Evolutionary conservation across 2,329 filamentous ascomycete genomes (phyloP).

Genomic region (Leptographium radiaticola): DNA sequence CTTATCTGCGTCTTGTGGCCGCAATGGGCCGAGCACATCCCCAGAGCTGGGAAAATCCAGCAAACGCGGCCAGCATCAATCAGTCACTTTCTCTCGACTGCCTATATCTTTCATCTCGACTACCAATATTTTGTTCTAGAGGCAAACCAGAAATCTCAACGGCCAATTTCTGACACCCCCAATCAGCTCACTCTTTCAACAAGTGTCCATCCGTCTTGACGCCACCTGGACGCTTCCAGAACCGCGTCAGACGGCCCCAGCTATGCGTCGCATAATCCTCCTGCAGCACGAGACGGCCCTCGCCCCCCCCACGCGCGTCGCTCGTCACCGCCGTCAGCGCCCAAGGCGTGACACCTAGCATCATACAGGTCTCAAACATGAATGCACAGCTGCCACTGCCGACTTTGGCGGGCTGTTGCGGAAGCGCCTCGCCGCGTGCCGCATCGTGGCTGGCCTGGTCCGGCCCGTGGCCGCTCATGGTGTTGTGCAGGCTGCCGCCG

Average conservation of each 20-base stretch:
- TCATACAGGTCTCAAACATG: conserved; percentile 57
- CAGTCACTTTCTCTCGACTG: too few species aligned
- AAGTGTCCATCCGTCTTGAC: conserved; percentile 3
- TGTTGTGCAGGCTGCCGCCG: conserved; percentile 50
- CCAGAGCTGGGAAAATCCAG: too few species aligned
- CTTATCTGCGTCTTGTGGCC: too few species aligned
- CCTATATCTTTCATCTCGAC: too few species aligned
- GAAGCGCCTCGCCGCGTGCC: conserved; percentile 38
- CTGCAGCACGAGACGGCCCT: conserved; percentile 32
- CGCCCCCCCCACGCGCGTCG: conserved; percentile 22
- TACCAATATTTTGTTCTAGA: too few species aligned
- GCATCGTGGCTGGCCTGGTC: conserved; percentile 44
- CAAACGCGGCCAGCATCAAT: too few species aligned
- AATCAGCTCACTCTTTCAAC: background rate
- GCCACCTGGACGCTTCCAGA: conserved; percentile 7
- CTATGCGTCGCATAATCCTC: conserved; percentile 68
- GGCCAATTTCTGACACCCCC: background rate
- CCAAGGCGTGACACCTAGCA: conserved; percentile 63
- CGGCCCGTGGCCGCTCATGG: conserved; percentile 55
- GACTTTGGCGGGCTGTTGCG: conserved; percentile 37
- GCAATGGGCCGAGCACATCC: too few species aligned
- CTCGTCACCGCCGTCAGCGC: conserved; percentile 33
- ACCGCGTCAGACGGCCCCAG: conserved; percentile 43
- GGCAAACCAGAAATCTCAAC: background rate
- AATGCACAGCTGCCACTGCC: conserved; percentile 50